Percentiles rank a stretch among this genome's conserved stretches.
These are phyloP conservation scores for Tetrastigma voinierianum DNA, from an alignment of 164 flowering plant species.

Conservation along the genomic window DNA sequence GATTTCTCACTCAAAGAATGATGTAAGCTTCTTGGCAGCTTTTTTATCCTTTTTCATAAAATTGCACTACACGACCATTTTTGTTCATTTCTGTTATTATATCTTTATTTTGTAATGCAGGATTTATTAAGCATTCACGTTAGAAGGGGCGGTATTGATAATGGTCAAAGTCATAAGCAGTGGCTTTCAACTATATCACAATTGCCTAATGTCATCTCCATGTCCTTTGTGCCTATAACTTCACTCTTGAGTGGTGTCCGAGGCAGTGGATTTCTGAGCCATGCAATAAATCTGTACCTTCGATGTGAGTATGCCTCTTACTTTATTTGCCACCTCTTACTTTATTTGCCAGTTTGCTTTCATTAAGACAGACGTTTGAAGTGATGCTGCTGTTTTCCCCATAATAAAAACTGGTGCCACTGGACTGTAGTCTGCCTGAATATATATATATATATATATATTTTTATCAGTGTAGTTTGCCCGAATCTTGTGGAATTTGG, in stretches of 20 bases:
- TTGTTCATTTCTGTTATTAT: neutral
- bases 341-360: neutral
- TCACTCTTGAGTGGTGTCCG: constrained; percentile 67
- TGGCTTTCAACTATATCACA: constrained; percentile 86
- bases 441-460: too few species aligned
- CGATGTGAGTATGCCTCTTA: constrained; percentile 59
- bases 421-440: too few species aligned
- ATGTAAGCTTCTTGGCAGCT: constrained; percentile 41
- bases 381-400: too few species aligned
- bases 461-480: too few species aligned
- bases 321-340: neutral
- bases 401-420: too few species aligned
- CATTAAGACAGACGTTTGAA: too few species aligned
- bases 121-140: constrained; percentile 50
- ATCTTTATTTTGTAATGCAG: constrained; percentile 34
- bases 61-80: neutral
- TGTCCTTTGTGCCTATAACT: constrained; percentile 90
- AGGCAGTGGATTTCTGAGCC: constrained; percentile 81
- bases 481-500: too few species aligned
- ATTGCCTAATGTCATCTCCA: constrained; percentile 82
- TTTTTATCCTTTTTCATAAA: neutral
- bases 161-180: constrained; percentile 57
- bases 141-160: constrained; percentile 75
- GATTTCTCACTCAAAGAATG: constrained; percentile 48
- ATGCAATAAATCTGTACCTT: constrained; percentile 86